Conservation (phyloP, 768 basidiomycete species). For the Lentinus tigrinus region DNA sequence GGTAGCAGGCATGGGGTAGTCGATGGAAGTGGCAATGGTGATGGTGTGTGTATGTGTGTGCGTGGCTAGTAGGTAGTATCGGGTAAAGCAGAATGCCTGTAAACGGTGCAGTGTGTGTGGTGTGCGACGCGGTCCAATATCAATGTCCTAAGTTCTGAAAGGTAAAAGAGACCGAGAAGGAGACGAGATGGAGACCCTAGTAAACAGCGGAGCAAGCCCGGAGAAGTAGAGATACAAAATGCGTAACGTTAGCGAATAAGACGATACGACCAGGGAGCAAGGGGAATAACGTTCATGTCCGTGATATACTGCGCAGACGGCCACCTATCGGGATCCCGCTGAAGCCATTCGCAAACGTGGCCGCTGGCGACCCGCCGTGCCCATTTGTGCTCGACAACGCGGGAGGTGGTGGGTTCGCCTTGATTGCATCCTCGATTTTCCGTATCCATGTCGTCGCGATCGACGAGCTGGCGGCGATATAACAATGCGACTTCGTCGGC, state of each 20-base stretch:
- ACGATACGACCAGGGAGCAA: background rate
- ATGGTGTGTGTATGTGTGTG: background rate
- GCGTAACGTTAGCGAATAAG: background rate
- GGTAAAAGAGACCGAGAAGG: background rate
- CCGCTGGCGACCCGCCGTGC: background rate
- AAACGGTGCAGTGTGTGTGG: background rate
- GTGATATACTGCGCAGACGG: slow-evolving; percentile 14
- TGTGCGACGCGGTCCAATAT: background rate
- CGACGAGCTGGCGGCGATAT: slow-evolving; percentile 23
- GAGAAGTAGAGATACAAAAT: slow-evolving; percentile 11
- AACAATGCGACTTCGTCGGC: slow-evolving; percentile 43
- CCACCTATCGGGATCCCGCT: slow-evolving; percentile 1
- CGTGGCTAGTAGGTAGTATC: background rate
- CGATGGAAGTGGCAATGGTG: background rate
- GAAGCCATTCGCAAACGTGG: background rate
- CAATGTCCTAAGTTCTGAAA: background rate
- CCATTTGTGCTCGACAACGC: background rate
- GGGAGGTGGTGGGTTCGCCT: slow-evolving; percentile 12
- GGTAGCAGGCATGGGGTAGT: background rate
- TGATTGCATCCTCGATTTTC: slow-evolving; percentile 31
- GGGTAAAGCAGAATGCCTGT: background rate
- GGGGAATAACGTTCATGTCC: slow-evolving; percentile 9
- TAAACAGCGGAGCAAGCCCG: slow-evolving; percentile 5
- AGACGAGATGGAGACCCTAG: background rate
- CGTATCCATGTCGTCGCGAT: slow-evolving; percentile 31